These are phyloP conservation scores for Colletotrichum phormii DNA, from an alignment of 2,329 filamentous ascomycete genomes.

Conservation along the genomic window DNA sequence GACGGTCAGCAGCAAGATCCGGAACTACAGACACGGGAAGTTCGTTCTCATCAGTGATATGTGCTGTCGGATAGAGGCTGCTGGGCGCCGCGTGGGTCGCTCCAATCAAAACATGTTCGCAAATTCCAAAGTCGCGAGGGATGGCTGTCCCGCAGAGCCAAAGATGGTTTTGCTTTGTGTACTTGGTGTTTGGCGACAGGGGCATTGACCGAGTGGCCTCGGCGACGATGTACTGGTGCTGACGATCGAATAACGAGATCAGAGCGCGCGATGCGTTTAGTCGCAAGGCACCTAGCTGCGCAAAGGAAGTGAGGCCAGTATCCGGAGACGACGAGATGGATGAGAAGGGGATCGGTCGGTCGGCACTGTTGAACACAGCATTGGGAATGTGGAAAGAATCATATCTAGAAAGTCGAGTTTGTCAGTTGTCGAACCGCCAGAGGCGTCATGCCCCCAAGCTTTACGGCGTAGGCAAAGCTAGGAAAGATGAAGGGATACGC, in stretches of 20 bases:
- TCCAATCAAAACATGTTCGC: conserved; percentile 43
- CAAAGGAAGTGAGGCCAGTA: conserved; percentile 58
- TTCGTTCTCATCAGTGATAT: conserved; percentile 12
- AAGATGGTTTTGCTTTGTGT: conserved; percentile 28
- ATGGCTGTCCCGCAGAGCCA: conserved; percentile 46
- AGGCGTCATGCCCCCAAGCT: background rate
- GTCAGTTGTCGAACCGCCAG: background rate
- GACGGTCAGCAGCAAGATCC: conserved; percentile 47
- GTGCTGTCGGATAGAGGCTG: background rate
- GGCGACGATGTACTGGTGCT: conserved; percentile 61
- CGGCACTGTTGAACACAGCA: conserved; percentile 41
- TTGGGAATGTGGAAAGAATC: conserved; percentile 36
- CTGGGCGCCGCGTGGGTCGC: conserved; percentile 2
- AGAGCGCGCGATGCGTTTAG: conserved; percentile 53
- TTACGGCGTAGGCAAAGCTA: background rate
- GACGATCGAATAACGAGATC: conserved; percentile 63
- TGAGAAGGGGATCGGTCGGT: conserved; percentile 39
- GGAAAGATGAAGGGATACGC: background rate
- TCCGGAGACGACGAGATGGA: conserved; percentile 48
- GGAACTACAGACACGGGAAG: conserved; percentile 49
- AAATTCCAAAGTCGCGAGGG: conserved; percentile 44
- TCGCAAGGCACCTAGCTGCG: conserved; percentile 59
- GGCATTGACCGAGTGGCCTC: conserved; percentile 59
- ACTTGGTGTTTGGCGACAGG: conserved; percentile 43
- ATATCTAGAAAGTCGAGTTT: conserved; percentile 24